These are phyloP conservation scores for Nitzschia palea DNA, from an alignment of 108 stramenopile species.

Conservation along the genomic window DNA sequence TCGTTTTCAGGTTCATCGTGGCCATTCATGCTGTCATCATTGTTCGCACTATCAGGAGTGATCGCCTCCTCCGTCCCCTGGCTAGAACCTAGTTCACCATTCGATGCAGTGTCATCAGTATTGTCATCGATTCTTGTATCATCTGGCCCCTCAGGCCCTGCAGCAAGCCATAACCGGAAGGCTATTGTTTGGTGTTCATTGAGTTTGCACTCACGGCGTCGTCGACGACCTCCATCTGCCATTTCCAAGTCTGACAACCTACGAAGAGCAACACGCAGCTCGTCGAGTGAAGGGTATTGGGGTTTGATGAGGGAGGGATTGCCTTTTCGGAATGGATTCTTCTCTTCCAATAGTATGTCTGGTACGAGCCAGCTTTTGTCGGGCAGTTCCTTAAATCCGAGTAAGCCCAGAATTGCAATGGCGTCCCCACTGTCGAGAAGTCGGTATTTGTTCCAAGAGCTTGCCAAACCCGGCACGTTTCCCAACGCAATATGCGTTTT, in stretches of 20 bases:
- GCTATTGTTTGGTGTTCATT: constrained; percentile 12
- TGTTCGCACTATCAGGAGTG: too few relatives aligned
- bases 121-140: background rate
- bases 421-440: constrained; percentile 1
- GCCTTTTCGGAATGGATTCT: background rate
- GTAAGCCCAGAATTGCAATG: constrained; percentile 9
- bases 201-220: background rate
- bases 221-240: background rate
- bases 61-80: too few relatives aligned
- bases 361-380: constrained; percentile 17
- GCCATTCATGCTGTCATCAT: too few relatives aligned
- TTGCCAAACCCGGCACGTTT: background rate
- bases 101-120: too few relatives aligned
- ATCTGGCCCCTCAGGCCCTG: background rate
- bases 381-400: constrained; percentile 7
- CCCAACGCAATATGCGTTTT: background rate
- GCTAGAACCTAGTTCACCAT: too few relatives aligned
- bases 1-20: too few relatives aligned
- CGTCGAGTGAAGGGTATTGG: constrained; percentile 6
- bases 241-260: constrained; percentile 21
- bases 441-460: constrained; percentile 8
- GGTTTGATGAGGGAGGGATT: background rate
- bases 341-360: background rate
- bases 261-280: constrained; percentile 5
- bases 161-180: constrained; percentile 19